A percentile compares a stretch with the other conserved stretches of the same genome.
Evolutionary conservation across 495 filamentous ascomycete genomes (phyloP).

Genomic region (Terfezia boudieri): DNA sequence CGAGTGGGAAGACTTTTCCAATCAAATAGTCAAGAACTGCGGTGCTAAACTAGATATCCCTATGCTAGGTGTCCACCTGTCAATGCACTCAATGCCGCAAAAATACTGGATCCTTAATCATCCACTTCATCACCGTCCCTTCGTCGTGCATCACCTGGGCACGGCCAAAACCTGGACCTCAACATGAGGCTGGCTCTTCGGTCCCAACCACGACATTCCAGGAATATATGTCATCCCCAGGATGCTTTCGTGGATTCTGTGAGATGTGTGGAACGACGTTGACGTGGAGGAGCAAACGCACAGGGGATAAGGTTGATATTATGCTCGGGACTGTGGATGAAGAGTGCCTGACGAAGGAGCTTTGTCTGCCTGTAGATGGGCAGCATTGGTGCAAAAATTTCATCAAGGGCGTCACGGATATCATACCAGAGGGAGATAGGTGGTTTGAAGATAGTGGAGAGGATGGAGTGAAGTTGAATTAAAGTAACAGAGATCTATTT

Average conservation of each 20-base stretch:
- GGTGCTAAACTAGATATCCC: not conserved
- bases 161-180: not conserved
- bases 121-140: conserved; percentile 14
- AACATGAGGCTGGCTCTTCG: too few relatives aligned
- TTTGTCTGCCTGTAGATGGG: not conserved
- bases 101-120: conserved; percentile 19
- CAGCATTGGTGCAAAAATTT: conserved; percentile 1
- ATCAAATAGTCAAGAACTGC: too few relatives aligned
- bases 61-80: conserved; percentile 16
- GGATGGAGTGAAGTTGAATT: too few relatives aligned
- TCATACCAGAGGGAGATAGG: not conserved
- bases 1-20: too few relatives aligned
- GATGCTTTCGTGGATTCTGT: conserved; percentile 3
- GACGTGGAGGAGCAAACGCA: conserved; percentile 1
- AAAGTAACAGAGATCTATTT: too few relatives aligned
- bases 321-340: not conserved
- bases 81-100: conserved; percentile 28
- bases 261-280: conserved; percentile 1
- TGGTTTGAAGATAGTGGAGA: not conserved
- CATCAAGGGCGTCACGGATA: conserved; percentile 1
- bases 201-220: not conserved
- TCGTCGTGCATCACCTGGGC: conserved; percentile 16
- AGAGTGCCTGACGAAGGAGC: not conserved
- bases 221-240: conserved; percentile 1
- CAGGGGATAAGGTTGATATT: not conserved